These are phyloP conservation scores for Fusarium sacchari DNA, from an alignment of 2,329 filamentous ascomycete genomes.

Conservation along the genomic window DNA sequence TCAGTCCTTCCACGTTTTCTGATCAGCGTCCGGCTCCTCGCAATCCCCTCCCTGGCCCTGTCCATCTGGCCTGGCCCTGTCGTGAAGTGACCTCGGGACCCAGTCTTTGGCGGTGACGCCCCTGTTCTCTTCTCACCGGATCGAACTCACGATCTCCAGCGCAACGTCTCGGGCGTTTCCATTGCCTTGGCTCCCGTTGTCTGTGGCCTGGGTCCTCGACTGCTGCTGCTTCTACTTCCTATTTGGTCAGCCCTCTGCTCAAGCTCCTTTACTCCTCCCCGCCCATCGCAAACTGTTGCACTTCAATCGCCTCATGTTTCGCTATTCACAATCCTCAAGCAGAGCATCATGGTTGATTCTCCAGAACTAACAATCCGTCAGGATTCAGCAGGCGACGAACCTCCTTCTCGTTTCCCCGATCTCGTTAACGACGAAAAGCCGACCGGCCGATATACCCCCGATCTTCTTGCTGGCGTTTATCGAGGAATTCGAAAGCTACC, in stretches of 20 bases:
- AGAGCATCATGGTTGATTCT: slow-evolving; percentile 42
- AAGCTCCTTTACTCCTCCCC: slow-evolving; percentile 16
- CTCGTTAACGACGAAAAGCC: slow-evolving; percentile 55
- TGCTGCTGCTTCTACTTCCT: slow-evolving; percentile 15
- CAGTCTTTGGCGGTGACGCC: slow-evolving; percentile 41
- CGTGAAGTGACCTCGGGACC: slow-evolving; percentile 39
- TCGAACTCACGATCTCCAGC: slow-evolving; percentile 43
- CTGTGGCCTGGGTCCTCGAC: not conserved
- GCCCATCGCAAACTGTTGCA: slow-evolving; percentile 5
- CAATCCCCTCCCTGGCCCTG: slow-evolving; percentile 13
- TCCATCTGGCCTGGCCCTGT: slow-evolving; percentile 21
- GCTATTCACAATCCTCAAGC: slow-evolving; percentile 16
- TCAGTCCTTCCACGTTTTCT: slow-evolving; percentile 23
- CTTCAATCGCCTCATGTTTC: slow-evolving; percentile 25
- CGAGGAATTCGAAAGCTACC: slow-evolving; percentile 62
- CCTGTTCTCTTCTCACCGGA: slow-evolving; percentile 35
- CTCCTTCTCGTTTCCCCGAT: slow-evolving; percentile 56
- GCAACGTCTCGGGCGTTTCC: slow-evolving; percentile 32
- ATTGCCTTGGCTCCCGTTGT: slow-evolving; percentile 25
- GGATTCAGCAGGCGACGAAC: slow-evolving; percentile 44
- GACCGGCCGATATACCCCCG: slow-evolving; percentile 52
- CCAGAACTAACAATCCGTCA: slow-evolving; percentile 49
- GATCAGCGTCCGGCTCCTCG: slow-evolving; percentile 23
- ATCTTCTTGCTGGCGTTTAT: slow-evolving; percentile 62
- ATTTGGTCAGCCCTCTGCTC: slow-evolving; percentile 30